phyloP scores from a whole-genome alignment of 2,329 filamentous ascomycete genomes.

The Claviceps sp. region DNA sequence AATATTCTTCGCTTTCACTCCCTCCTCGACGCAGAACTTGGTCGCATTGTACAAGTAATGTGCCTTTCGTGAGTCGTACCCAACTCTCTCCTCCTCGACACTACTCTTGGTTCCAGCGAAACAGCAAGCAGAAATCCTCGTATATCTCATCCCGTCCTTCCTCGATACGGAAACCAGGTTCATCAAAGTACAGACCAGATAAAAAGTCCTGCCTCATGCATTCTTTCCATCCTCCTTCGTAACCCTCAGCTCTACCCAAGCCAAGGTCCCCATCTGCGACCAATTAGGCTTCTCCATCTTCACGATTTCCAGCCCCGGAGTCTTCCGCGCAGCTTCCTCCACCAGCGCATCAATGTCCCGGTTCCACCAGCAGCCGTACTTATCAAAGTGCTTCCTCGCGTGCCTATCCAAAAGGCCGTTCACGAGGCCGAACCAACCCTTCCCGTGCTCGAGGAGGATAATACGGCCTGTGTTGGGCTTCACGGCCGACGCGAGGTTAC shows the following conservation, averaged over 20 bases:
- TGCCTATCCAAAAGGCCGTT: conserved; percentile 43
- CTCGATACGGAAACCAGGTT: no score
- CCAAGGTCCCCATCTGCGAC: conserved; percentile 42
- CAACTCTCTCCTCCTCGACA: no score
- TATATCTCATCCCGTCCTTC: no score
- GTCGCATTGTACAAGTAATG: no score
- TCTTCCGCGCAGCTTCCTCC: conserved; percentile 29
- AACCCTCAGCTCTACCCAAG: conserved; percentile 41
- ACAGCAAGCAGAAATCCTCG: no score
- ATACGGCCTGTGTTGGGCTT: conserved; percentile 44
- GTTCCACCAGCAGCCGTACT: conserved; percentile 59
- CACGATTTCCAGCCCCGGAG: conserved; percentile 44
- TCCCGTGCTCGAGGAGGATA: conserved; percentile 49
- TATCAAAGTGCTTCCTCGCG: conserved; percentile 40
- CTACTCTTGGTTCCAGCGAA: no score
- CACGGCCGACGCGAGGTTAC: conserved; percentile 37
- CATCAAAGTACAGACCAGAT: no score
- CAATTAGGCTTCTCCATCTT: conserved; percentile 37
- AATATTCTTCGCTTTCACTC: no score
- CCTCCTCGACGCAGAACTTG: no score
- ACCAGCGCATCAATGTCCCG: conserved; percentile 45
- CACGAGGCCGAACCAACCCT: conserved; percentile 38
- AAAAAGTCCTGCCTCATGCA: background rate
- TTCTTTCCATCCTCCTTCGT: background rate
- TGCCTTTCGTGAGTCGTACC: no score